Evolutionary conservation across 2,329 filamentous ascomycete species (phyloP).

Genomic region (Sordariomycetes sp.): DNA sequence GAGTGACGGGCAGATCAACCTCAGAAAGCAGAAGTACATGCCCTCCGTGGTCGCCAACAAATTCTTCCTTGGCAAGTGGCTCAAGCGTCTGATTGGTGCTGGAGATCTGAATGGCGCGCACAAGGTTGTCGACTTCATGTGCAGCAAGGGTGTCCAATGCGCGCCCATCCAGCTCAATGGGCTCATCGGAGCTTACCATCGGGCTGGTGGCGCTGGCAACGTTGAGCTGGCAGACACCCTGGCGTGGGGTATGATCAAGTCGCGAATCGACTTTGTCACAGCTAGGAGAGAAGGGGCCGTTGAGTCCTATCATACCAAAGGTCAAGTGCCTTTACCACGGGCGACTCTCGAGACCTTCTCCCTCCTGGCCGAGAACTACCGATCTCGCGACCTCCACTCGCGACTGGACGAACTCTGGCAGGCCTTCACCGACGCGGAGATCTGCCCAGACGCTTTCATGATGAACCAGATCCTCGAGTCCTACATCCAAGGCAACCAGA

Average conservation of each 20-base stretch:
- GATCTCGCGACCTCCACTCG: constrained; percentile 46
- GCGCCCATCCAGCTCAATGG: constrained; percentile 74
- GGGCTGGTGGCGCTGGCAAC: constrained; percentile 45
- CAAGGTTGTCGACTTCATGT: constrained; percentile 69
- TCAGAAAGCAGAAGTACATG: constrained; percentile 32
- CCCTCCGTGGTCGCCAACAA: constrained; percentile 53
- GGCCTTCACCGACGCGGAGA: constrained; percentile 52
- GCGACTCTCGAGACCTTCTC: constrained; percentile 74
- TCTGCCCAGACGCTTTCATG: constrained; percentile 63
- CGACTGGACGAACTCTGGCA: constrained; percentile 52
- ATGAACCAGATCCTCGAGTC: constrained; percentile 71
- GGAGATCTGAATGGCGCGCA: constrained; percentile 62
- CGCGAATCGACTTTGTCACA: constrained; percentile 55
- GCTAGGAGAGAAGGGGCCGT: constrained; percentile 21
- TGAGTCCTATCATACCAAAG: constrained; percentile 1
- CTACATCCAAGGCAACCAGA: constrained; percentile 50
- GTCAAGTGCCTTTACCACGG: constrained; percentile 29
- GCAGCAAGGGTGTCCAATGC: constrained; percentile 55
- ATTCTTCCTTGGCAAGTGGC: constrained; percentile 82
- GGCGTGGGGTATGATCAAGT: constrained; percentile 69
- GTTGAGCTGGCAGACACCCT: constrained; percentile 55
- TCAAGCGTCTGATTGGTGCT: constrained; percentile 71
- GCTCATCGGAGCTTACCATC: constrained; percentile 69
- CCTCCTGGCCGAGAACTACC: constrained; percentile 65
- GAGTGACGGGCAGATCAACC: constrained; percentile 46